Evolutionary conservation across 75 land plant genomes (phyloP).

Genomic region (Picea glauca): DNA sequence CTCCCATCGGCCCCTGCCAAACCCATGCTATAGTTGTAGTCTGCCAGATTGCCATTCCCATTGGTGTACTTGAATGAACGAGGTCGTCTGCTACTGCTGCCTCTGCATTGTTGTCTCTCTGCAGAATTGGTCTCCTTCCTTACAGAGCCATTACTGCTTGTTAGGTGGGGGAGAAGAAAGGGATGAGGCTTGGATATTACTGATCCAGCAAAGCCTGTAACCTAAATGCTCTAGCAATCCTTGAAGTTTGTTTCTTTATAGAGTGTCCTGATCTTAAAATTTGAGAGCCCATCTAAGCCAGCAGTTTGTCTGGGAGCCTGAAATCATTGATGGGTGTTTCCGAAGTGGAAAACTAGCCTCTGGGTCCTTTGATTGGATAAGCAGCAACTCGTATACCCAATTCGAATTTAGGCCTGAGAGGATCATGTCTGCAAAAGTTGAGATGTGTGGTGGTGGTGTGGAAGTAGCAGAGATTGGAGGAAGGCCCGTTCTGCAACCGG

Average conservation of each 20-base stretch:
- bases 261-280: background rate
- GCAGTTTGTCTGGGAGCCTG: background rate
- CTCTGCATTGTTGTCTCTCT: conserved; percentile 2
- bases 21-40: background rate
- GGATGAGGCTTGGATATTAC: background rate
- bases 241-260: no score
- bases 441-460: background rate
- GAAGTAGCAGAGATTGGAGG: conserved; percentile 37
- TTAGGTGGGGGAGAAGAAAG: conserved; percentile 2
- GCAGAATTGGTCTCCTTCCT: conserved; percentile 11
- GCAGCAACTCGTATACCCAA: background rate
- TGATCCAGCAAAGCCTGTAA: background rate
- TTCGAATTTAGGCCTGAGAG: no score
- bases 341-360: background rate
- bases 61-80: conserved; percentile 6
- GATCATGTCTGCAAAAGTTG: conserved; percentile 10
- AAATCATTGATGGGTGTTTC: background rate
- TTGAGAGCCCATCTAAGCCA: background rate
- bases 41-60: background rate
- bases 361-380: background rate
- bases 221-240: background rate
- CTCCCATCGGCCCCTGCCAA: background rate
- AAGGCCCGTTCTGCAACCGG: conserved; percentile 55
- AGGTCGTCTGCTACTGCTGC: background rate
- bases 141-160: conserved; percentile 4